A percentile compares a stretch with the other conserved stretches of the same genome.
Conservation (phyloP, 345 rosid genomes). For the Cardiospermum halicacabum region DNA sequence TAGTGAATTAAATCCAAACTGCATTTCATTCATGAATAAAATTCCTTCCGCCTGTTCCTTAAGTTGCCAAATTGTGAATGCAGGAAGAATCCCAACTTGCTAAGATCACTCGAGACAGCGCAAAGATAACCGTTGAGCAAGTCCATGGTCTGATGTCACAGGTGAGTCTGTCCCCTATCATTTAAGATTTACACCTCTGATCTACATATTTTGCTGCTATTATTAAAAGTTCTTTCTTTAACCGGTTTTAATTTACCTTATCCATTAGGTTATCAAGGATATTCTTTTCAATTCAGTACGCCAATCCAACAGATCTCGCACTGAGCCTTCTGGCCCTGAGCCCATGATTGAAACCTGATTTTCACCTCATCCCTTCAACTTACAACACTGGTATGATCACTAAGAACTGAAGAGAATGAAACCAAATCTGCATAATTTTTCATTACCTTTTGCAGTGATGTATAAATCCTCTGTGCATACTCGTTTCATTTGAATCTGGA, state of each 20-base stretch:
- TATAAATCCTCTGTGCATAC: constrained; percentile 25
- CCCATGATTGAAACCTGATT: constrained; percentile 90
- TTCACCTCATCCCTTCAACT: constrained; percentile 7
- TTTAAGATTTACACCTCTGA: not conserved
- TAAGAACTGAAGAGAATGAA: not conserved
- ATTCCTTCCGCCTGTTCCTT: not conserved
- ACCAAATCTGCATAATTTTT: constrained; percentile 17
- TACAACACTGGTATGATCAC: not conserved
- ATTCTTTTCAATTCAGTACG: constrained; percentile 83
- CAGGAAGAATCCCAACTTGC: constrained; percentile 97
- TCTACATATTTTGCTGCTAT: not conserved
- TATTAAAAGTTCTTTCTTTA: not conserved
- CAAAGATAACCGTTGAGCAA: constrained; percentile 96
- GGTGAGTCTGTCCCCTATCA: constrained; percentile 37
- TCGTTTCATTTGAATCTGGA: constrained; percentile 1
- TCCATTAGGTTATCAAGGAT: constrained; percentile 82
- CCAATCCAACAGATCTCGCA: constrained; percentile 43
- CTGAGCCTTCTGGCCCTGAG: constrained; percentile 69
- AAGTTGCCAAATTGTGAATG: constrained; percentile 14
- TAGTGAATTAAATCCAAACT: no score
- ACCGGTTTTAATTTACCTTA: not conserved
- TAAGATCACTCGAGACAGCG: constrained; percentile 96
- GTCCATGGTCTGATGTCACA: constrained; percentile 99
- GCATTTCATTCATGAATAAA: no score
- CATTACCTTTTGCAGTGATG: constrained; percentile 15